phyloP scores from a whole-genome alignment of 2,329 filamentous ascomycete species.

The Lecanicillium sp. region DNA sequence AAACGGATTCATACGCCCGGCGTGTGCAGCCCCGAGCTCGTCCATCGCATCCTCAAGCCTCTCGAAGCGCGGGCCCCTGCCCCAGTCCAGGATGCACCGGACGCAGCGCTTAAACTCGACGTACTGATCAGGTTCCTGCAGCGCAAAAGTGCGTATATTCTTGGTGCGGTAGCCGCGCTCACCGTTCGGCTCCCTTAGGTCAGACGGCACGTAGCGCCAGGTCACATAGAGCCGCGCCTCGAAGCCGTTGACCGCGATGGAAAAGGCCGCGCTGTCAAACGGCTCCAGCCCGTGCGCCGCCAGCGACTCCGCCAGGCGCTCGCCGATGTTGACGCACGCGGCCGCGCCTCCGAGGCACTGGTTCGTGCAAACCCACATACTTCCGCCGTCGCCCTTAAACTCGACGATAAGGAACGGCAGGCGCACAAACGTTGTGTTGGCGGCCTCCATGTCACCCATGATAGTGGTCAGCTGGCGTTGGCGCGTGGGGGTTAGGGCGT shows the following conservation, averaged over 20 bases:
- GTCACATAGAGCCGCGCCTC: not conserved
- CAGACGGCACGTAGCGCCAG: too few relatives aligned
- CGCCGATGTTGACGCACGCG: conserved; percentile 27
- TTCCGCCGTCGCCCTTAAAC: conserved; percentile 24
- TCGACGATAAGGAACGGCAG: conserved; percentile 17
- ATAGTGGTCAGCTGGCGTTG: too few relatives aligned
- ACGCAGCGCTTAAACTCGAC: not conserved
- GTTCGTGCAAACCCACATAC: conserved; percentile 30
- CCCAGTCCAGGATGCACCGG: not conserved
- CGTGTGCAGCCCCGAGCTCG: too few relatives aligned
- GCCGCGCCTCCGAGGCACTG: conserved; percentile 28
- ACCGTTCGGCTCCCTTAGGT: too few relatives aligned
- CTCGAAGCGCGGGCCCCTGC: not conserved
- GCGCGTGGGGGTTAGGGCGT: too few relatives aligned
- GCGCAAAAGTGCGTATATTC: too few relatives aligned
- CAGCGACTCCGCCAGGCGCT: not conserved
- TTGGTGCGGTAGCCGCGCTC: too few relatives aligned
- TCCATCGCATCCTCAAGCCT: too few relatives aligned
- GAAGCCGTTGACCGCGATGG: not conserved
- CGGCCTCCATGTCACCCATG: too few relatives aligned
- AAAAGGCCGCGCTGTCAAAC: not conserved
- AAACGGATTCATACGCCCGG: too few relatives aligned
- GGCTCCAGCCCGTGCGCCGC: rapidly evolving
- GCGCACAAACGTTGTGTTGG: not conserved
- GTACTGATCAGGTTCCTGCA: not conserved